Conservation (phyloP, 306 rosid species). For the Heteromeles arbutifolia region DNA sequence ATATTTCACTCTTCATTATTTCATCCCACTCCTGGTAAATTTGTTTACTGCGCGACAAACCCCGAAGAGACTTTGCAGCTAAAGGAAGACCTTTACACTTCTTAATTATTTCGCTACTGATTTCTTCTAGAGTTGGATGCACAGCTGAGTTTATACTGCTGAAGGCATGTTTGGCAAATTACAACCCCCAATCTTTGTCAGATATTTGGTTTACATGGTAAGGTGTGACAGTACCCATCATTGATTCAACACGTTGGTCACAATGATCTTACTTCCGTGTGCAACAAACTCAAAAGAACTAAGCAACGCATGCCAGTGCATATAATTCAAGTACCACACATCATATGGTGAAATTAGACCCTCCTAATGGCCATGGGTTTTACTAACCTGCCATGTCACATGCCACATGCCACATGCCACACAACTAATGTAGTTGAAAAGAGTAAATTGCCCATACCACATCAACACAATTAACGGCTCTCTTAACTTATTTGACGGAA, state of each 20-base stretch:
- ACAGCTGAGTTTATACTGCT: background rate
- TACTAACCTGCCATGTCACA: too few species aligned
- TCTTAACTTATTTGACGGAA: too few species aligned
- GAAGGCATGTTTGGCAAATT: background rate
- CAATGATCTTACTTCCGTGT: constrained; percentile 1
- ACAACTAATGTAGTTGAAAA: too few species aligned
- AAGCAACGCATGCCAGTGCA: background rate
- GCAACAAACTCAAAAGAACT: background rate
- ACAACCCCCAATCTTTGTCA: background rate
- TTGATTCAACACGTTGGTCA: background rate
- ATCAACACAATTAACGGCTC: too few species aligned
- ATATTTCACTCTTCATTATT: background rate
- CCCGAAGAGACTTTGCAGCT: background rate
- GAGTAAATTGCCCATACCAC: too few species aligned
- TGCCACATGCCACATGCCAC: too few species aligned
- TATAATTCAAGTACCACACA: background rate
- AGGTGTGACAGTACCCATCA: background rate
- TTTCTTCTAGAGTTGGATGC: background rate
- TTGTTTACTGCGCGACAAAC: background rate
- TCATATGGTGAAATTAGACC: background rate
- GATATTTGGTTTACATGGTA: background rate
- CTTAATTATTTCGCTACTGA: background rate
- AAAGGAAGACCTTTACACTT: constrained; percentile 12
- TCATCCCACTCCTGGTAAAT: background rate
- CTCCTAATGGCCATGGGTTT: too few species aligned